Evolutionary conservation across 177 flowering plant species (phyloP).

Genomic region (Telopea speciosissima): DNA sequence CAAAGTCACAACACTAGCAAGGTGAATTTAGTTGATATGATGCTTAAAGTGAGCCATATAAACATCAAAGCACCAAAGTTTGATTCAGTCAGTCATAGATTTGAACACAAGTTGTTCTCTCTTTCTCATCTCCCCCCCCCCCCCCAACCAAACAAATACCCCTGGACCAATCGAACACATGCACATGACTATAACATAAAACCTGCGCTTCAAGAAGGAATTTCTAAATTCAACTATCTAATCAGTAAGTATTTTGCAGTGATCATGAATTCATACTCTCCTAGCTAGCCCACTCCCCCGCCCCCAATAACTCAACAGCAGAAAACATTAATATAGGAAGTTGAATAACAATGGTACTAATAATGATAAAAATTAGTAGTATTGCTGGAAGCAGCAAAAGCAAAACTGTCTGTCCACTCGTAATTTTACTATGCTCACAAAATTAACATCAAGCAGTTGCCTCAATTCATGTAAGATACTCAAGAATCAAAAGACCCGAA

Average conservation of each 20-base stretch:
- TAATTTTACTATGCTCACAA: not conserved
- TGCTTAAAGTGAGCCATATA: slow-evolving; percentile 39
- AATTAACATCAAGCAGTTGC: not conserved
- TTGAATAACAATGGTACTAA: not conserved
- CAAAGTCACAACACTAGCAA: not conserved
- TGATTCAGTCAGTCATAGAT: not conserved
- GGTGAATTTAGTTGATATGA: slow-evolving; percentile 27
- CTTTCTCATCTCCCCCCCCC: too few relatives aligned
- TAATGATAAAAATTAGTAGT: too few relatives aligned
- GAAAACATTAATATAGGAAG: too few relatives aligned
- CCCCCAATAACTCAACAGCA: too few relatives aligned
- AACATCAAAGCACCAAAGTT: not conserved
- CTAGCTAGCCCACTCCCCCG: not conserved
- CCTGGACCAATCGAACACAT: too few relatives aligned
- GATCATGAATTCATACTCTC: not conserved
- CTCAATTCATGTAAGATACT: not conserved
- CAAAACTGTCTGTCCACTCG: too few relatives aligned
- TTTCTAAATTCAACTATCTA: not conserved
- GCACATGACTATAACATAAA: not conserved
- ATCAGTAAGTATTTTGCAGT: not conserved
- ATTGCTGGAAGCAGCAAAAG: too few relatives aligned
- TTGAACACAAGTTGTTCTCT: not conserved
- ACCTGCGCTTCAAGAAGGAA: not conserved
- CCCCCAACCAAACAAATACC: too few relatives aligned
- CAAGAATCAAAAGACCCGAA: not conserved